Evolutionary conservation across 2,329 filamentous ascomycete genomes (phyloP), one percentile per base, ranked within the genome.

Genomic region (Diaporthe sp.): DNA sequence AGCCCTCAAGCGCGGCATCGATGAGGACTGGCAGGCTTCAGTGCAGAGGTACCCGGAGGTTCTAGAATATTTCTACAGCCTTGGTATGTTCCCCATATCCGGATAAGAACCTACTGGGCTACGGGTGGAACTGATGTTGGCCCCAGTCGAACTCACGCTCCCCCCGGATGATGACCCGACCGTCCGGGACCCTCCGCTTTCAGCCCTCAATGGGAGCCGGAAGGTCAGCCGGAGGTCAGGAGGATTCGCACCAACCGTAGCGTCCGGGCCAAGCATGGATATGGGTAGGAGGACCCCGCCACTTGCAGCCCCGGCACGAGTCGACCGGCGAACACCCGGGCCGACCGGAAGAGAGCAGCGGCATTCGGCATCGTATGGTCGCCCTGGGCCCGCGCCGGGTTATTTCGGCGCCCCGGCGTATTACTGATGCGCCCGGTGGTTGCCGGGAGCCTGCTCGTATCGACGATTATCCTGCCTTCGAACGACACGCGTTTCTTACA

Each of bases 31-130:
- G 94, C 90, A 92, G 80, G 88, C 90, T 42, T 93, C 92, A 65
- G 94, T 95, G 53, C 90, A 94, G 80, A 89, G 92, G 73, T 96
- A 96, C 80, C 94, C 94, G 6, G 93, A 95, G 81, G 92, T 96
- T n/a, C 86, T 96, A 73, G 92, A 95, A 83, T 95, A 96, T 84
- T 96, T 94, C 82, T 96, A 93, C 84, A 88, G 90, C 76, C 86
- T 95, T 51, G 73, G 76, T 77, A 44, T 22, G 73, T 68, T n/a
- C 31, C 5, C 25, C 28, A 37, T 39, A n/a, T n/a, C n/a, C n/a
- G 47, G 17, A 15, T 17, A 1, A 8, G 22, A 17, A 1, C 17
- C 25, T 15, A 3, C 28, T 25, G 34, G 9, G 20, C 17, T 44
- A 12, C 2, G 2, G 28, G 67, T 17, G 37, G 31, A 34, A 37